Evolutionary conservation across 2,329 filamentous ascomycete genomes (phyloP).

Genomic region (Exophiala mesophila): DNA sequence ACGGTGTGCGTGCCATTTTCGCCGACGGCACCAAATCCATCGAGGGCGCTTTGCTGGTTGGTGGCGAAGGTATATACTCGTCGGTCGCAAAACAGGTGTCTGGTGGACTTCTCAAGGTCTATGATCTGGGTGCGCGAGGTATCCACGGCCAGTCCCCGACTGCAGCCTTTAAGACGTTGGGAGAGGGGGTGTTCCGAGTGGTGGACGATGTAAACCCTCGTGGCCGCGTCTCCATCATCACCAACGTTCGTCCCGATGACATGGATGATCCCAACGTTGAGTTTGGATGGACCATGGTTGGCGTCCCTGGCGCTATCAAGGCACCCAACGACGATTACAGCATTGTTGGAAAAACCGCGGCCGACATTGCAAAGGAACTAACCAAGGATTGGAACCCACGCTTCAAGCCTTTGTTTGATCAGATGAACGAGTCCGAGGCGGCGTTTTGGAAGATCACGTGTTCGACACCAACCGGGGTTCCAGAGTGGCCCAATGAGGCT

Average conservation of each 20-base stretch:
- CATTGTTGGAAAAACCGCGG: slow-evolving; percentile 47
- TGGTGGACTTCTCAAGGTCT: slow-evolving; percentile 54
- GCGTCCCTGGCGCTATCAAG: slow-evolving; percentile 52
- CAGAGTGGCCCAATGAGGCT: slow-evolving; percentile 30
- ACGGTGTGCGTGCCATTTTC: slow-evolving; percentile 55
- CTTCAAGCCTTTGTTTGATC: slow-evolving; percentile 27
- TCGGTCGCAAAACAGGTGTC: slow-evolving; percentile 57
- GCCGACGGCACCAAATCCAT: slow-evolving; percentile 55
- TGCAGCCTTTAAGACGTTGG: slow-evolving; percentile 56
- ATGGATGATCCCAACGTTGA: slow-evolving; percentile 53
- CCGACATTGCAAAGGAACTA: slow-evolving; percentile 23
- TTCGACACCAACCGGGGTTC: slow-evolving; percentile 33
- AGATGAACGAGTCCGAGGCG: slow-evolving; percentile 30
- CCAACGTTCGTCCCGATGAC: slow-evolving; percentile 58
- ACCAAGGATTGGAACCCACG: slow-evolving; percentile 28
- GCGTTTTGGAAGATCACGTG: slow-evolving; percentile 32
- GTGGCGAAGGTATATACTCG: slow-evolving; percentile 60
- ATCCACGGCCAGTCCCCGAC: slow-evolving; percentile 63
- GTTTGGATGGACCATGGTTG: slow-evolving; percentile 62
- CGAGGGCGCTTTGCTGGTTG: slow-evolving; percentile 56
- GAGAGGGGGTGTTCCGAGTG: slow-evolving; percentile 59
- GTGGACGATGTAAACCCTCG: slow-evolving; percentile 44
- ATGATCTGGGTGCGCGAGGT: slow-evolving; percentile 58
- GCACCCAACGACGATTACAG: slow-evolving; percentile 57
- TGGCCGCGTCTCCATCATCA: slow-evolving; percentile 54